phyloP scores from a whole-genome alignment of 805 yeast genomes.

The Jamesozyma jinghongensis region DNA sequence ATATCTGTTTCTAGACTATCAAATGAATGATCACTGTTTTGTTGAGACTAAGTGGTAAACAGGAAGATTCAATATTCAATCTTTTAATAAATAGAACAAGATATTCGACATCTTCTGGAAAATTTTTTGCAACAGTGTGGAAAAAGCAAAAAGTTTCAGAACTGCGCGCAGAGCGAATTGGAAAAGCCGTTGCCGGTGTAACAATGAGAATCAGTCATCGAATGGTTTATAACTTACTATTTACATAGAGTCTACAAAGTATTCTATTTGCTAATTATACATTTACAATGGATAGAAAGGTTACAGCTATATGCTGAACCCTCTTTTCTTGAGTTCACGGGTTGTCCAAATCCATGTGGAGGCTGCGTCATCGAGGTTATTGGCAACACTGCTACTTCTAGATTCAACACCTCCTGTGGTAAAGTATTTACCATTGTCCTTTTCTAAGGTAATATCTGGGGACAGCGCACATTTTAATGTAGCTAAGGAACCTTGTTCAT shows the following conservation, averaged over 20 bases:
- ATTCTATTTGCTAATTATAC: too few species aligned
- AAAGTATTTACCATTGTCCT: conserved; percentile 62
- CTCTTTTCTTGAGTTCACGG: conserved; percentile 47
- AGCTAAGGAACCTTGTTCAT: conserved; percentile 62
- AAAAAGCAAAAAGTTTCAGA: too few species aligned
- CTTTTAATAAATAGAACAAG: too few species aligned
- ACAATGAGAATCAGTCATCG: too few species aligned
- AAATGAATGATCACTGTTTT: neutral
- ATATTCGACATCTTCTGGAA: neutral
- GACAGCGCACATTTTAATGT: conserved; percentile 56
- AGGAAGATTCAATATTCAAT: too few species aligned
- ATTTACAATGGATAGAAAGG: too few species aligned
- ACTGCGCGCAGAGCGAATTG: too few species aligned
- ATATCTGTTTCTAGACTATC: conserved; percentile 5
- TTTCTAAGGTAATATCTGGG: conserved; percentile 37
- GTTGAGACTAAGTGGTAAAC: neutral
- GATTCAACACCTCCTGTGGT: conserved; percentile 50
- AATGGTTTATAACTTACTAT: too few species aligned
- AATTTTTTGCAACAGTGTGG: too few species aligned
- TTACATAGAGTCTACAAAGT: too few species aligned
- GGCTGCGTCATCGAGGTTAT: conserved; percentile 50
- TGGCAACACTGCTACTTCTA: conserved; percentile 50
- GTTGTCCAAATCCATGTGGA: conserved; percentile 77
- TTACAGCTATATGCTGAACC: conserved; percentile 29
- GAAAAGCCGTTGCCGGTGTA: too few species aligned